Evolutionary conservation across 192 early-diverging fungal genomes (phyloP).

Genomic region (Paraglomus occultum): DNA sequence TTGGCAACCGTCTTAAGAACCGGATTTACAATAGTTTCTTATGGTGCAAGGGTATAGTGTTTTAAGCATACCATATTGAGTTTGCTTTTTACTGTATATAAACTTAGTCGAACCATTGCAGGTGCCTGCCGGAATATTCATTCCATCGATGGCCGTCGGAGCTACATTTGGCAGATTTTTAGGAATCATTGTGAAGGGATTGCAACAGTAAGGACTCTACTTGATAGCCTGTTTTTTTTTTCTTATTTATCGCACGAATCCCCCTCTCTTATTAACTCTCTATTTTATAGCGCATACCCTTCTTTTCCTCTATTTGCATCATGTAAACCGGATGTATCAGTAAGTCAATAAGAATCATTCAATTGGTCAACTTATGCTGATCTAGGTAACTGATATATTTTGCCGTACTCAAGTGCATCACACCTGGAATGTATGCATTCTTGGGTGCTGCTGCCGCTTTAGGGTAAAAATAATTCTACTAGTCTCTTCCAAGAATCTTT

Average conservation of each 20-base stretch:
- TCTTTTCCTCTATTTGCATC: conserved; percentile 66
- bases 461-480: conserved; percentile 27
- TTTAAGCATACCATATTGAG: neutral
- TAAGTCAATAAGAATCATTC: conserved; percentile 7
- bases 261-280: neutral
- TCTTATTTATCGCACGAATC: neutral
- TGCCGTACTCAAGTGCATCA: conserved; percentile 65
- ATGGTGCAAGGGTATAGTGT: conserved; percentile 44
- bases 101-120: conserved; percentile 36
- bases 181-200: conserved; percentile 75
- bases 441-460: conserved; percentile 90
- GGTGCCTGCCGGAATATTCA: conserved; percentile 89
- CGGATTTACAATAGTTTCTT: conserved; percentile 55
- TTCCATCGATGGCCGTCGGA: conserved; percentile 95
- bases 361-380: neutral
- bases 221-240: neutral
- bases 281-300: conserved; percentile 47
- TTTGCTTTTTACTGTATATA: neutral
- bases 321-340: conserved; percentile 69
- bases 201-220: conserved; percentile 43
- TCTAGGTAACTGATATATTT: neutral
- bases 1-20: conserved; percentile 57
- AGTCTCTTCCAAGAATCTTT: no score
- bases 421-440: conserved; percentile 93
- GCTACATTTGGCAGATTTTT: conserved; percentile 87